phyloP scores from a whole-genome alignment of 768 basidiomycete species.

The Nidularia pulvinata region DNA sequence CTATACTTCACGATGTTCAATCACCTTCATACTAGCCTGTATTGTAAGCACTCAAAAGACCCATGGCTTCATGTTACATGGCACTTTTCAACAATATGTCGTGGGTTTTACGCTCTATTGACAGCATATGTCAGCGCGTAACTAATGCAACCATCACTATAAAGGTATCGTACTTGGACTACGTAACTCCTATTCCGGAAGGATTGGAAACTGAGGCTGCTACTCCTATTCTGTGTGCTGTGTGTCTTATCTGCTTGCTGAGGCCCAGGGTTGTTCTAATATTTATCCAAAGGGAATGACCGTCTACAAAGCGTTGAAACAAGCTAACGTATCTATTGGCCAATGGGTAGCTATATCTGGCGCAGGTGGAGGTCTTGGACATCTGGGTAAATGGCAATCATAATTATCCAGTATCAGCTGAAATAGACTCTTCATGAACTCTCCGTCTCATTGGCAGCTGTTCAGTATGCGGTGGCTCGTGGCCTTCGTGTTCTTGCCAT shows the following conservation, averaged over 20 bases:
- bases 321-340: slow-evolving; percentile 55
- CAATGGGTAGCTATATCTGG: slow-evolving; percentile 77
- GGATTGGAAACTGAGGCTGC: slow-evolving; percentile 59
- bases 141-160: no score
- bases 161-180: slow-evolving; percentile 60
- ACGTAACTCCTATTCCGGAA: slow-evolving; percentile 79
- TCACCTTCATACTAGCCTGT: slow-evolving; percentile 36
- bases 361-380: slow-evolving; percentile 80
- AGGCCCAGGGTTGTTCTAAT: neutral
- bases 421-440: no score
- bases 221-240: slow-evolving; percentile 74
- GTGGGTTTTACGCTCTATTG: no score
- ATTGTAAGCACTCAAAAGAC: slow-evolving; percentile 27
- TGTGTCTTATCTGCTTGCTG: slow-evolving; percentile 18
- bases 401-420: no score
- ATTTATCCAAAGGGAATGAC: slow-evolving; percentile 60
- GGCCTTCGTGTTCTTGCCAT: slow-evolving; percentile 66
- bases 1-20: neutral
- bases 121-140: no score
- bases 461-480: slow-evolving; percentile 79
- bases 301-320: slow-evolving; percentile 79
- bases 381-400: slow-evolving; percentile 71
- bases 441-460: slow-evolving; percentile 40
- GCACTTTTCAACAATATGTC: slow-evolving; percentile 69
- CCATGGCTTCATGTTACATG: slow-evolving; percentile 68